Evolutionary conservation across 2,329 filamentous ascomycete species (phyloP).

Genomic region (Hymenotorrendiella dingleyae): DNA sequence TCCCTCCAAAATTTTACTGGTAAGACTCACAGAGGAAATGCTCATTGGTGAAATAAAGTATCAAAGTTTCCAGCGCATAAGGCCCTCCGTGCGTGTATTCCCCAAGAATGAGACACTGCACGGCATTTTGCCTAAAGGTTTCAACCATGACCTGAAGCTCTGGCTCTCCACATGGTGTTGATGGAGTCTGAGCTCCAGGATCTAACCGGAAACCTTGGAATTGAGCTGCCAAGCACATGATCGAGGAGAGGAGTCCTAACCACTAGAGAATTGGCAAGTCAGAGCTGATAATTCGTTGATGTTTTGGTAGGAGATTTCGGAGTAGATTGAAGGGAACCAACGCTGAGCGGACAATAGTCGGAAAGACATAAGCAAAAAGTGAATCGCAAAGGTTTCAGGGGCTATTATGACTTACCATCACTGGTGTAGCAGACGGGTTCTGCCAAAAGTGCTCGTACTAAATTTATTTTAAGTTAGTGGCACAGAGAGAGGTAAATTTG

Average conservation of each 20-base stretch:
- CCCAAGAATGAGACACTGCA: slow-evolving; percentile 43
- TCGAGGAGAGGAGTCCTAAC: slow-evolving; percentile 41
- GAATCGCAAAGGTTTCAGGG: too few species aligned
- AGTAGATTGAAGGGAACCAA: too few species aligned
- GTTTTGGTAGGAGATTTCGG: too few species aligned
- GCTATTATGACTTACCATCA: too few species aligned
- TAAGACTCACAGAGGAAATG: slow-evolving; percentile 39
- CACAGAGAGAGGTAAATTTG: background rate
- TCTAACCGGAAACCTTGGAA: slow-evolving; percentile 26
- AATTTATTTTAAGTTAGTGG: background rate
- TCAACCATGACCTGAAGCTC: slow-evolving; percentile 36
- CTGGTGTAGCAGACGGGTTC: slow-evolving; percentile 22
- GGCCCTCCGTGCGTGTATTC: slow-evolving; percentile 44
- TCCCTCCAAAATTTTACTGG: background rate
- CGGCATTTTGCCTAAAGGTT: slow-evolving; percentile 43
- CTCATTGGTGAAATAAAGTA: slow-evolving; percentile 46
- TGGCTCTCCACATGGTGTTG: background rate
- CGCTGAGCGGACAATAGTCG: too few species aligned
- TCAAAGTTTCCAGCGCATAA: slow-evolving; percentile 42
- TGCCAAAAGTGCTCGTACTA: slow-evolving; percentile 25
- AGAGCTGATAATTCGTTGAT: too few species aligned
- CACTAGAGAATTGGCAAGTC: too few species aligned
- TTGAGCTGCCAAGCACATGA: slow-evolving; percentile 23
- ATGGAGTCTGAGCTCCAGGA: background rate
- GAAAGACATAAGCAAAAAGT: too few species aligned